A percentile compares a stretch with the other conserved stretches of the same genome.
Conservation (phyloP, 768 basidiomycete species). For the Kwoniella heveanensis region DNA sequence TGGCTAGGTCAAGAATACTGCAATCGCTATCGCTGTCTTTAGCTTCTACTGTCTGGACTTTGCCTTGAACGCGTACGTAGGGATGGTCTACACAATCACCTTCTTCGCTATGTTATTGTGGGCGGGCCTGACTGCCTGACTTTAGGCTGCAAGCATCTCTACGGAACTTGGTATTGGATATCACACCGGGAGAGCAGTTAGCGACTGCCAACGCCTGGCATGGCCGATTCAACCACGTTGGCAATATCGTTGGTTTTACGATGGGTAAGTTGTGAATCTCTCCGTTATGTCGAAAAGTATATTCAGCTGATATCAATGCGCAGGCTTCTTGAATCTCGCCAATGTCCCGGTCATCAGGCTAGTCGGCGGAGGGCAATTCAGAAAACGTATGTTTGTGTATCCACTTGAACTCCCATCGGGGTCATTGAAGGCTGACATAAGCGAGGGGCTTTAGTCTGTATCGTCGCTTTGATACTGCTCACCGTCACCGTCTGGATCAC, state of each 20-base stretch:
- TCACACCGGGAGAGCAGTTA: slow-evolving; percentile 83
- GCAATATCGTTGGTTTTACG: slow-evolving; percentile 91
- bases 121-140: too few relatives aligned
- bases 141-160: slow-evolving; percentile 70
- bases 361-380: slow-evolving; percentile 88
- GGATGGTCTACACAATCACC: too few relatives aligned
- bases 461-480: slow-evolving; percentile 78
- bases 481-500: slow-evolving; percentile 82
- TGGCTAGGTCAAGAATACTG: slow-evolving; percentile 65
- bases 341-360: slow-evolving; percentile 73
- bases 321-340: slow-evolving; percentile 86
- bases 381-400: slow-evolving; percentile 63
- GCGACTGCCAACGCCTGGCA: slow-evolving; percentile 98
- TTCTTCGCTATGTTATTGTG: too few relatives aligned
- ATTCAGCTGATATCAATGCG: neutral
- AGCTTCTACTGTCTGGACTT: slow-evolving; percentile 96
- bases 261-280: slow-evolving; percentile 64
- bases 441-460: slow-evolving; percentile 73
- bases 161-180: slow-evolving; percentile 87
- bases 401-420: too few relatives aligned
- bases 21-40: slow-evolving; percentile 81
- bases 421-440: too few relatives aligned
- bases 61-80: slow-evolving; percentile 92
- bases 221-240: slow-evolving; percentile 92
- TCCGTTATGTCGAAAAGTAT: neutral